Conservation (phyloP, 768 basidiomycete genomes). For the Trametes meyenii region DNA sequence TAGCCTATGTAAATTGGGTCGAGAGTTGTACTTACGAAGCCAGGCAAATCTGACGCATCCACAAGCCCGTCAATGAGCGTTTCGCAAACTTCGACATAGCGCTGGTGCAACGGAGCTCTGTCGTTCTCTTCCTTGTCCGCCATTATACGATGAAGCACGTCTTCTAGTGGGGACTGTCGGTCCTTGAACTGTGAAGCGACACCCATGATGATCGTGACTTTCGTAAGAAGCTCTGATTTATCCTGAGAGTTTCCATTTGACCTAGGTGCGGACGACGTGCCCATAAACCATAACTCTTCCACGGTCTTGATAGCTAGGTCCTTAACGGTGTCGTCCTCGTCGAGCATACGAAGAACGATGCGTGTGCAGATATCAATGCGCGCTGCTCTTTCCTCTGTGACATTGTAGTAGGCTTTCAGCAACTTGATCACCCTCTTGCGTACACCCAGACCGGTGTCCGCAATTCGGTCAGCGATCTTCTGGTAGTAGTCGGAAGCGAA, state of each 20-base stretch:
- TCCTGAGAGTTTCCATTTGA: slow-evolving; percentile 40
- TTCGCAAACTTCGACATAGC: slow-evolving; percentile 84
- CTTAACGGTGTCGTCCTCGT: slow-evolving; percentile 95
- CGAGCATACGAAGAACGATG: slow-evolving; percentile 81
- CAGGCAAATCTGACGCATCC: slow-evolving; percentile 79
- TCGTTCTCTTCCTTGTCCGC: slow-evolving; percentile 65
- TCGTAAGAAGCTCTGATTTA: slow-evolving; percentile 58
- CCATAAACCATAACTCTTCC: slow-evolving; percentile 88
- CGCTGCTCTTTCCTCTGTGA: slow-evolving; percentile 58
- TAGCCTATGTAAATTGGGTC: neutral
- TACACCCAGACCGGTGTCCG: slow-evolving; percentile 91
- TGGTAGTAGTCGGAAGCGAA: slow-evolving; percentile 90
- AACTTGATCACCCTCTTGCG: slow-evolving; percentile 96
- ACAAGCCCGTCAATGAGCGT: slow-evolving; percentile 85
- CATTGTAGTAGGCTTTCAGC: slow-evolving; percentile 77
- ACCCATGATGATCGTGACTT: slow-evolving; percentile 83
- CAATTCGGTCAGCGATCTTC: slow-evolving; percentile 87
- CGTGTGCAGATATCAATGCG: slow-evolving; percentile 81
- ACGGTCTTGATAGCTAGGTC: slow-evolving; percentile 89
- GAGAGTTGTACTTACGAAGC: slow-evolving; percentile 57
- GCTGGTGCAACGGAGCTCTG: slow-evolving; percentile 54
- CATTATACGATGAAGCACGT: slow-evolving; percentile 83
- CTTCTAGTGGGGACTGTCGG: slow-evolving; percentile 81
- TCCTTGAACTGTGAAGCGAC: slow-evolving; percentile 84
- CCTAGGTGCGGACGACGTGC: slow-evolving; percentile 17